phyloP scores from a whole-genome alignment of 2,329 filamentous ascomycete genomes.

The Thermothelomyces thermophilus region DNA sequence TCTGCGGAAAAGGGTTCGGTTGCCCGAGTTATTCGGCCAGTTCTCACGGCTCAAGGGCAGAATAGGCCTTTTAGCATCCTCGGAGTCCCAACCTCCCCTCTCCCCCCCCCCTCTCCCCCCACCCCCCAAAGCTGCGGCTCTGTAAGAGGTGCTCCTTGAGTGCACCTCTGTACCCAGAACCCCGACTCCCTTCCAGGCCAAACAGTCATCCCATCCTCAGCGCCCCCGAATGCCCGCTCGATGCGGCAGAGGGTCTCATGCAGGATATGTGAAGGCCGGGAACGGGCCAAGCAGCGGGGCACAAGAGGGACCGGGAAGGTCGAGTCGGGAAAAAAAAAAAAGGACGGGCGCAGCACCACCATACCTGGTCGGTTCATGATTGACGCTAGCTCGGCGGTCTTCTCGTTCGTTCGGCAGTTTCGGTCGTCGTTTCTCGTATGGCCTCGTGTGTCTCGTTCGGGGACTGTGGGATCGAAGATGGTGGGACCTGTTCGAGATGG shows the following conservation, averaged over 20 bases:
- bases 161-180: too few relatives aligned
- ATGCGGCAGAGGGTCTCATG: neutral
- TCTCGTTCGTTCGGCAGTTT: neutral
- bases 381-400: constrained; percentile 17
- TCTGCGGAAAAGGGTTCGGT: neutral
- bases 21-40: too few relatives aligned
- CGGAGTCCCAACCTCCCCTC: too few relatives aligned
- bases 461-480: neutral
- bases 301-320: constrained; percentile 4
- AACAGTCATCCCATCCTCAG: neutral
- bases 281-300: constrained; percentile 12
- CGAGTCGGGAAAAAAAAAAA: constrained; percentile 4
- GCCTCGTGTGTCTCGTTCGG: neutral
- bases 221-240: neutral
- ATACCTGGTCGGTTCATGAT: constrained; percentile 58
- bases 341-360: constrained; percentile 27
- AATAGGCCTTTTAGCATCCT: too few relatives aligned
- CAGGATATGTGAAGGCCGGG: constrained; percentile 4
- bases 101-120: too few relatives aligned
- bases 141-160: too few relatives aligned
- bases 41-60: too few relatives aligned
- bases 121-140: too few relatives aligned
- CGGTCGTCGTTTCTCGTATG: neutral
- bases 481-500: constrained; percentile 1
- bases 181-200: neutral